These are phyloP conservation scores for Magnusiomyces suaveolens DNA, from an alignment of 1,139 yeast genomes.

Conservation along the genomic window DNA sequence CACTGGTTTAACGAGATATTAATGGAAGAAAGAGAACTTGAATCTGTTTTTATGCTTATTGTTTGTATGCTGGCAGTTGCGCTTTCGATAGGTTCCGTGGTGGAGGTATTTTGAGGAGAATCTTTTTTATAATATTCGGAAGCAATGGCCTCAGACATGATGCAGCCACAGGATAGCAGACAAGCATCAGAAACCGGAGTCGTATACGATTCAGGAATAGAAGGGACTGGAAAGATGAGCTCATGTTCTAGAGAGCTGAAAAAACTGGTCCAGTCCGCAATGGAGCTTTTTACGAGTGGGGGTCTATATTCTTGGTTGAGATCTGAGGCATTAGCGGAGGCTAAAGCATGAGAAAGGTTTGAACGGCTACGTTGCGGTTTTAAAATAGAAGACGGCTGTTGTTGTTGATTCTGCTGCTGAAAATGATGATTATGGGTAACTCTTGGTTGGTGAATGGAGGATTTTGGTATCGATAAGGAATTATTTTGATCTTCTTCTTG, in stretches of 20 bases:
- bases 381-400: too few species aligned
- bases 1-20: slow-evolving; percentile 2
- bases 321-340: background rate
- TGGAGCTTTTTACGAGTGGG: slow-evolving; percentile 3
- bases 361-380: too few species aligned
- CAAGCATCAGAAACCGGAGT: slow-evolving; percentile 10
- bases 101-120: background rate
- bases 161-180: slow-evolving; percentile 57
- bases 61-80: background rate
- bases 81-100: background rate
- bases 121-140: background rate
- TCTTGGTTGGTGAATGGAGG: background rate
- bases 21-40: background rate
- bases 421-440: background rate
- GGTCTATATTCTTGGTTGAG: background rate
- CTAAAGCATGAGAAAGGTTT: background rate
- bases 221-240: slow-evolving; percentile 37
- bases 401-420: background rate
- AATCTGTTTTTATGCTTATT: background rate
- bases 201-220: slow-evolving; percentile 28
- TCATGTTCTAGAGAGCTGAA: slow-evolving; percentile 23
- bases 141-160: slow-evolving; percentile 42
- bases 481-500: background rate
- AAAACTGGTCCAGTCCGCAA: slow-evolving; percentile 25
- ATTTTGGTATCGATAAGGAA: background rate